Evolutionary conservation across 2,329 filamentous ascomycete genomes (phyloP).

Genomic region (Neopestalotiopsis rosae): DNA sequence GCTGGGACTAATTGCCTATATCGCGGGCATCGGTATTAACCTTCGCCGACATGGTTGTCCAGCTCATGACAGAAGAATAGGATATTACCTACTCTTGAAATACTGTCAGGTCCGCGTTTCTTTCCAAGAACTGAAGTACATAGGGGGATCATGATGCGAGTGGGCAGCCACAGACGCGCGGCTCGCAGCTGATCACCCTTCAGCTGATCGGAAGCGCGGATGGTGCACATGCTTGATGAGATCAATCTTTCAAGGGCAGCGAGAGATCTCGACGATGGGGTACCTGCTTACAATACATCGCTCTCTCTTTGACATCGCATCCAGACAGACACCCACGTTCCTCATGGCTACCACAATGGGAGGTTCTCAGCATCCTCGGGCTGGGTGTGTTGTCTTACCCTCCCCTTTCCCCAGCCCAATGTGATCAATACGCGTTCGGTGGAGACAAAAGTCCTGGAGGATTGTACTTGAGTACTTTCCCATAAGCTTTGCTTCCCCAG

Average conservation of each 20-base stretch:
- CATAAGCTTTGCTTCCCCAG: neutral
- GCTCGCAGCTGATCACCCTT: neutral
- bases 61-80: neutral
- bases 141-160: neutral
- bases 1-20: too few relatives aligned
- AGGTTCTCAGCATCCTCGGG: neutral
- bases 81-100: neutral
- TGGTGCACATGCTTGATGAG: neutral
- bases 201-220: neutral
- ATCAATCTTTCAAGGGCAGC: neutral
- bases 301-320: neutral
- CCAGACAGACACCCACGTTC: neutral
- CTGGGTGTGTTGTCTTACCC: neutral
- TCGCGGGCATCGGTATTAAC: neutral
- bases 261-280: neutral
- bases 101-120: neutral
- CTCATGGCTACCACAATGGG: neutral
- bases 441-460: neutral
- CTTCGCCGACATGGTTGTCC: neutral
- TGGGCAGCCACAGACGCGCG: neutral
- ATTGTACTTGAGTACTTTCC: neutral
- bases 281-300: too few relatives aligned
- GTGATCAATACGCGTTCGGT: neutral
- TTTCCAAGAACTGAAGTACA: neutral
- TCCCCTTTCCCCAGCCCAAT: neutral